Evolutionary conservation across 31 red algal genomes (phyloP).

Genomic region (Odonthalia washingtoniensis): DNA sequence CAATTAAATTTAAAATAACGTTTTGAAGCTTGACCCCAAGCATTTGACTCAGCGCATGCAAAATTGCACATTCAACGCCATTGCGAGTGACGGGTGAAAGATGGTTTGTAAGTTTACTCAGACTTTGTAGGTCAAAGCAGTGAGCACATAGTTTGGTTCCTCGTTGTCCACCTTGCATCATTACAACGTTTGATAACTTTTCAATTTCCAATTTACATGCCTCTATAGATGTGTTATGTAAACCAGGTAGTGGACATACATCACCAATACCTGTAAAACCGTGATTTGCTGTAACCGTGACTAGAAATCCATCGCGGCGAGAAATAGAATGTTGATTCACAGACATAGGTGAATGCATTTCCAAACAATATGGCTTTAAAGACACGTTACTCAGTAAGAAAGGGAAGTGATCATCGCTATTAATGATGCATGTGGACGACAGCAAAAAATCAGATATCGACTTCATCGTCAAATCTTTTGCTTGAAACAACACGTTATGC

Average conservation of each 20-base stretch:
- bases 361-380: slow-evolving; percentile 40
- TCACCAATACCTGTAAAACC: slow-evolving; percentile 56
- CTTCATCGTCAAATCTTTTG: no score
- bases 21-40: neutral
- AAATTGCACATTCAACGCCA: slow-evolving; percentile 32
- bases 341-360: slow-evolving; percentile 24
- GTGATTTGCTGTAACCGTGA: slow-evolving; percentile 21
- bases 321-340: slow-evolving; percentile 45
- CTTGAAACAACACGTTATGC: slow-evolving; percentile 52
- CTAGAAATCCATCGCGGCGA: slow-evolving; percentile 45
- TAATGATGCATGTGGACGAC: no score
- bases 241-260: slow-evolving; percentile 71
- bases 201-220: slow-evolving; percentile 39
- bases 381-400: neutral
- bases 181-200: neutral
- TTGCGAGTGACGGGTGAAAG: slow-evolving; percentile 30
- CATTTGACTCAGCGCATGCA: slow-evolving; percentile 39
- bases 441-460: no score
- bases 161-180: neutral
- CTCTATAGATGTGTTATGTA: slow-evolving; percentile 48
- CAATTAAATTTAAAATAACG: neutral
- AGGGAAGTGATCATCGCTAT: neutral
- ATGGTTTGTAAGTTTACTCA: neutral
- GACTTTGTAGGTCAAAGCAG: neutral
- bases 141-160: neutral